phyloP scores from a whole-genome alignment of 495 filamentous ascomycete species.

The Hypoxylon cercidicola region DNA sequence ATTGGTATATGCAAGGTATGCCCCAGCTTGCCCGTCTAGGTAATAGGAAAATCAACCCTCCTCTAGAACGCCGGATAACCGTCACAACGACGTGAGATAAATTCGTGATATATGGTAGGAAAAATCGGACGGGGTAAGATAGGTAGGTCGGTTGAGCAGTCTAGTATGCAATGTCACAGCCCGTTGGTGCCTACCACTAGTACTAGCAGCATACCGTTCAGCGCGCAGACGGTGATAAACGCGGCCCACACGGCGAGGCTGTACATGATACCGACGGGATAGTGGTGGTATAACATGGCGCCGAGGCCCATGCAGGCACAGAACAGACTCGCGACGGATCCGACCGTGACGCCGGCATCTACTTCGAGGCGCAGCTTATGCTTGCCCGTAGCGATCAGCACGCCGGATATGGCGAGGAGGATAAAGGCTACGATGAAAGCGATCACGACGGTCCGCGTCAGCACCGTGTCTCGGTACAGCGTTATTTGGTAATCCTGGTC shows the following conservation, averaged over 20 bases:
- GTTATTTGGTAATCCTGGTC: constrained; percentile 52
- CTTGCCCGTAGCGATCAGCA: constrained; percentile 64
- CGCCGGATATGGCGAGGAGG: constrained; percentile 63
- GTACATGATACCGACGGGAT: constrained; percentile 53
- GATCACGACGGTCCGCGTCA: constrained; percentile 56
- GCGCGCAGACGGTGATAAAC: constrained; percentile 59
- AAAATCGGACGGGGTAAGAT: too few relatives aligned
- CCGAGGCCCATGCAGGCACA: constrained; percentile 65
- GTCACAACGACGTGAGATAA: too few relatives aligned
- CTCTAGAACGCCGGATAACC: constrained; percentile 15
- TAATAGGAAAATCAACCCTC: constrained; percentile 2
- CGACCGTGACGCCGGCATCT: constrained; percentile 68
- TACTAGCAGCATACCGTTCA: constrained; percentile 62
- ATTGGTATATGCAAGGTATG: constrained; percentile 28
- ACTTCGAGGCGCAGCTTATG: constrained; percentile 65
- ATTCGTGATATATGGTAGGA: too few relatives aligned
- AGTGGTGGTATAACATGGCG: constrained; percentile 57
- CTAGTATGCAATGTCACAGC: constrained; percentile 35
- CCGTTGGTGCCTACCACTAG: constrained; percentile 54
- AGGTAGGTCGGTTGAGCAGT: neutral
- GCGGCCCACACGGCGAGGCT: constrained; percentile 55
- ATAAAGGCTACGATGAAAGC: constrained; percentile 59
- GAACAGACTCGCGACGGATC: constrained; percentile 64
- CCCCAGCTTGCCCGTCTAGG: constrained; percentile 14
- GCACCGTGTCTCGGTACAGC: constrained; percentile 55